A percentile compares a stretch with the other conserved stretches of the same genome.
Conservation (phyloP, 1,139 yeast species). For the Suhomyces bribrorum region DNA sequence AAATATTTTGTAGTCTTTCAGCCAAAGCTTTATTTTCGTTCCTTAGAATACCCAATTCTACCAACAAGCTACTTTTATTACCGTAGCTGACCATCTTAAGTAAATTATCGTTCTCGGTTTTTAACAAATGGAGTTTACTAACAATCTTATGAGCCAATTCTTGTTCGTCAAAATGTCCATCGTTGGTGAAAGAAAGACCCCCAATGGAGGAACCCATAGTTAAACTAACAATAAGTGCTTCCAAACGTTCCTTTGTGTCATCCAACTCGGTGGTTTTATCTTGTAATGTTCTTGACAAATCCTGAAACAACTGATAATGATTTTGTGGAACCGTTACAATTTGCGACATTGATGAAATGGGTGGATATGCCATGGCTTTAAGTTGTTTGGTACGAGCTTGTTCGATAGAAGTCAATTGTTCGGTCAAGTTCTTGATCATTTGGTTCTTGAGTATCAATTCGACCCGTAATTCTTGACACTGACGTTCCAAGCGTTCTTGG, state of each 20-base stretch:
- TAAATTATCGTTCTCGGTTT: slow-evolving; percentile 70
- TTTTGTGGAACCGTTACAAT: slow-evolving; percentile 37
- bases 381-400: slow-evolving; percentile 16
- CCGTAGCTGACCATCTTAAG: slow-evolving; percentile 72
- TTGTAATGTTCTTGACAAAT: slow-evolving; percentile 51
- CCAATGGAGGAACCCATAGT: slow-evolving; percentile 18
- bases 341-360: slow-evolving; percentile 8
- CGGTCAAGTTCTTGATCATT: slow-evolving; percentile 37
- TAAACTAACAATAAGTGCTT: slow-evolving; percentile 51
- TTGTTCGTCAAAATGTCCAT: slow-evolving; percentile 68
- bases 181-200: slow-evolving; percentile 32
- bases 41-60: slow-evolving; percentile 64
- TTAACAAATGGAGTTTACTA: slow-evolving; percentile 59
- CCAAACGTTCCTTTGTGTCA: slow-evolving; percentile 62
- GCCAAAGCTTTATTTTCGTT: slow-evolving; percentile 26
- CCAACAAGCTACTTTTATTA: slow-evolving; percentile 66
- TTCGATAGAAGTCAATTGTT: slow-evolving; percentile 26
- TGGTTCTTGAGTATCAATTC: slow-evolving; percentile 39
- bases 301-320: slow-evolving; percentile 49
- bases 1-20: slow-evolving; percentile 5
- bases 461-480: slow-evolving; percentile 29
- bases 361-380: slow-evolving; percentile 8
- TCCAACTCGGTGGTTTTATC: slow-evolving; percentile 56
- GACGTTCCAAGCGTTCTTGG: slow-evolving; percentile 15
- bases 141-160: slow-evolving; percentile 78